Percentiles rank a stretch among this genome's conserved stretches.
Evolutionary conservation across 345 rosid genomes (phyloP).

Genomic region (Toxicodendron radicans): DNA sequence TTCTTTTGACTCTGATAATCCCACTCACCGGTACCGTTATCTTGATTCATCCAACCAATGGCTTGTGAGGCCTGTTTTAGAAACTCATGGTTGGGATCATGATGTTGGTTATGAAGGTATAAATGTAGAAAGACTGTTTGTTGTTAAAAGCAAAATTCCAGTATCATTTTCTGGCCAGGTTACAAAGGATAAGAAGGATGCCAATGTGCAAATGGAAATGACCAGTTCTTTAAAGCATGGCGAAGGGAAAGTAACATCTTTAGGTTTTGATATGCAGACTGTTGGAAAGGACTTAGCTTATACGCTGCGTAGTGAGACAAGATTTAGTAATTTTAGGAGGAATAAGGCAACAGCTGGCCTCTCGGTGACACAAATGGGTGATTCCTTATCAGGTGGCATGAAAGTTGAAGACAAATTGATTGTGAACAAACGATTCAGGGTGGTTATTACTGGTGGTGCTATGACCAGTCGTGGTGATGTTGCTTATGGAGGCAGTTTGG

Average conservation of each 20-base stretch:
- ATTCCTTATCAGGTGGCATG: conserved; percentile 73
- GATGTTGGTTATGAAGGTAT: conserved; percentile 98
- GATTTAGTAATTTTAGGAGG: conserved; percentile 61
- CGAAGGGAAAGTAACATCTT: conserved; percentile 70
- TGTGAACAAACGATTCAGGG: conserved; percentile 55
- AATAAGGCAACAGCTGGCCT: conserved; percentile 92
- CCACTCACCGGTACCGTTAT: conserved; percentile 88
- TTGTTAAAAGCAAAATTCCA: conserved; percentile 70
- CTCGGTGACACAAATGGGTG: conserved; percentile 75
- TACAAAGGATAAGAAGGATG: conserved; percentile 90
- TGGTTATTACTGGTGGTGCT: conserved; percentile 86
- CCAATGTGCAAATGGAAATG: conserved; percentile 83
- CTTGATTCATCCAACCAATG: conserved; percentile 85
- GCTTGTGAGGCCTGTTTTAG: conserved; percentile 98
- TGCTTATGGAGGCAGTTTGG: conserved; percentile 93
- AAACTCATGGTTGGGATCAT: conserved; percentile 98
- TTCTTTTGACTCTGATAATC: conserved; percentile 93
- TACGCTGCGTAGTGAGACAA: conserved; percentile 77
- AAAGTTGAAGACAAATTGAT: conserved; percentile 86
- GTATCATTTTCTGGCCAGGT: conserved; percentile 84
- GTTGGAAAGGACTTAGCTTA: conserved; percentile 90
- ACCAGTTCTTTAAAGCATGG: conserved; percentile 86
- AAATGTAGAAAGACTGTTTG: conserved; percentile 77
- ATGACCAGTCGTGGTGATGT: conserved; percentile 80
- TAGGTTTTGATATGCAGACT: conserved; percentile 92